phyloP scores from a whole-genome alignment of 805 yeast genomes.

The Dipodascus albidus region DNA sequence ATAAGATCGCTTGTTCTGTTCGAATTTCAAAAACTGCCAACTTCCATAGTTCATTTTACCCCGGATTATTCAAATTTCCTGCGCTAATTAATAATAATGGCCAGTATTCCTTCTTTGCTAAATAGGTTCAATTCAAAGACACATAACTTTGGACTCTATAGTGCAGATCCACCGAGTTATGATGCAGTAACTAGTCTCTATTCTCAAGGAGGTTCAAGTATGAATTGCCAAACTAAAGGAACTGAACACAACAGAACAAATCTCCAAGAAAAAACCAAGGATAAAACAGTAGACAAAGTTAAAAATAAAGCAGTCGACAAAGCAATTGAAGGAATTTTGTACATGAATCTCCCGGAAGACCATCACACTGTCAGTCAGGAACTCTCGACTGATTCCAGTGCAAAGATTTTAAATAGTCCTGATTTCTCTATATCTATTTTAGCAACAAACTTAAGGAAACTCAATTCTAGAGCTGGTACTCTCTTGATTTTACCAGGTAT shows the following conservation, averaged over 20 bases:
- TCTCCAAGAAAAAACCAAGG: background rate
- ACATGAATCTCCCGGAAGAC: background rate
- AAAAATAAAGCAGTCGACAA: background rate
- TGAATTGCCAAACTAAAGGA: too few relatives aligned
- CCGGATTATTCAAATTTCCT: background rate
- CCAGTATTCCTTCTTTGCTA: too few relatives aligned
- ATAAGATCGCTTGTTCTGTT: too few relatives aligned
- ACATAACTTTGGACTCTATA: too few relatives aligned
- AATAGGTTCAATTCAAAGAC: too few relatives aligned
- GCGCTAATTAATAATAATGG: too few relatives aligned
- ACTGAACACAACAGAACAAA: background rate
- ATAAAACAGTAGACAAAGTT: background rate
- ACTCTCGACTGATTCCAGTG: background rate
- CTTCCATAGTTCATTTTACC: too few relatives aligned
- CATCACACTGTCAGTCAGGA: background rate
- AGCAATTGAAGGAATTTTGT: background rate
- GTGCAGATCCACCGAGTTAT: background rate
- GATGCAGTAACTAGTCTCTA: background rate
- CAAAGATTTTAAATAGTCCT: too few relatives aligned
- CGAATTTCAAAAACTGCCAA: too few relatives aligned
- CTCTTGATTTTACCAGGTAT: conserved; percentile 54
- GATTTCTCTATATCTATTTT: conserved; percentile 49
- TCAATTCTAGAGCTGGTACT: conserved; percentile 44
- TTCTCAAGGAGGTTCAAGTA: too few relatives aligned
- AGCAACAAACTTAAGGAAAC: conserved; percentile 43